A percentile compares a stretch with the other conserved stretches of the same genome.
Conservation (phyloP, 1,284 basidiomycete species). For the Boletus semigastroideus region DNA sequence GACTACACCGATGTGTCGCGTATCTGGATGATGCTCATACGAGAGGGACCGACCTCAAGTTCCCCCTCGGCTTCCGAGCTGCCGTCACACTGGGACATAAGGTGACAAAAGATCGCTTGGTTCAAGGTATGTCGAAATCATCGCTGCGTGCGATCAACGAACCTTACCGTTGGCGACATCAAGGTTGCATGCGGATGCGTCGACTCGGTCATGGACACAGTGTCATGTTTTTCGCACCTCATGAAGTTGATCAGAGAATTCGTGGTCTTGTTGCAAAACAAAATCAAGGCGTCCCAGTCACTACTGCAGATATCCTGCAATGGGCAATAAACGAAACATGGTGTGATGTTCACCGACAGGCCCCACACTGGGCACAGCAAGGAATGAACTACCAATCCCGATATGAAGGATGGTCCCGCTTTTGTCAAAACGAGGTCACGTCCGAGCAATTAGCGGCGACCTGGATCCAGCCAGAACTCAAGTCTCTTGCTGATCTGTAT, state of each 20-base stretch:
- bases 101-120: not conserved
- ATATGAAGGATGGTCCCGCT: not conserved
- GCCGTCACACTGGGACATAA: not conserved
- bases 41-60: not conserved
- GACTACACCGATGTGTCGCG: not conserved
- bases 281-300: not conserved
- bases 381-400: not conserved
- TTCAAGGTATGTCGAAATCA: not conserved
- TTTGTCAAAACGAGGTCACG: not conserved
- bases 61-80: not conserved
- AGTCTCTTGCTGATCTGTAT: not conserved
- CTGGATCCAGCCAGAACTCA: not conserved
- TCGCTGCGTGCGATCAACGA: too few species aligned
- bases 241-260: not conserved
- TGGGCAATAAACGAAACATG: not conserved
- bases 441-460: not conserved
- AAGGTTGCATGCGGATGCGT: constrained; percentile 4
- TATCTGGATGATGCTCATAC: constrained; percentile 2
- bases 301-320: not conserved
- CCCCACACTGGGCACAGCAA: not conserved
- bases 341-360: not conserved
- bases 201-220: not conserved
- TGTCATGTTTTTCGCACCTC: not conserved
- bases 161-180: not conserved
- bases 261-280: not conserved